phyloP scores from a whole-genome alignment of 345 rosid genomes.

The Alliaria petiolata region DNA sequence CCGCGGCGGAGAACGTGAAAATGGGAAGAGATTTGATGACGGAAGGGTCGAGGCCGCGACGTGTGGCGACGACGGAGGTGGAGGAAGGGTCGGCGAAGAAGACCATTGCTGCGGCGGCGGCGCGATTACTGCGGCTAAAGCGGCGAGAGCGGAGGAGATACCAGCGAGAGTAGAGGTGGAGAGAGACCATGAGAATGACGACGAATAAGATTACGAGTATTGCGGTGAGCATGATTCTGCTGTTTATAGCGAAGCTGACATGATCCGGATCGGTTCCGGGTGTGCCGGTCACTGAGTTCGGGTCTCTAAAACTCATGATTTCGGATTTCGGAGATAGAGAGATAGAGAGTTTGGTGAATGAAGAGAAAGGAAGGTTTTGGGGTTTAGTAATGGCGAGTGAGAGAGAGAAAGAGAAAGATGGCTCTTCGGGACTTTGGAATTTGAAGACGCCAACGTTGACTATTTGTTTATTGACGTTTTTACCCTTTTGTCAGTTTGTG shows the following conservation, averaged over 20 bases:
- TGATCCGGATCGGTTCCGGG: slow-evolving; percentile 31
- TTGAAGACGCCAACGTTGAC: slow-evolving; percentile 25
- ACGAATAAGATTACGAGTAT: slow-evolving; percentile 57
- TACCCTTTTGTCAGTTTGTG: background rate
- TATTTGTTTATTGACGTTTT: background rate
- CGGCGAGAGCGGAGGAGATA: slow-evolving; percentile 62
- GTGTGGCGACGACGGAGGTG: background rate
- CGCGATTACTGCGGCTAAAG: slow-evolving; percentile 4
- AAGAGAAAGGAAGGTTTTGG: background rate
- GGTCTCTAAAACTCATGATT: slow-evolving; percentile 4
- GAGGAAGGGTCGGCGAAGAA: slow-evolving; percentile 42
- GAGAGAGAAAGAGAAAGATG: background rate
- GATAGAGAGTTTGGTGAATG: slow-evolving; percentile 13
- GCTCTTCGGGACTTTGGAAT: background rate
- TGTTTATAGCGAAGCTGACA: slow-evolving; percentile 38
- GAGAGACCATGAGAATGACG: slow-evolving; percentile 50
- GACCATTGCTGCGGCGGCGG: slow-evolving; percentile 44
- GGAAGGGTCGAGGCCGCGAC: background rate
- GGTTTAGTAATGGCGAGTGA: slow-evolving; percentile 7
- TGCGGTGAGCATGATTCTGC: slow-evolving; percentile 63
- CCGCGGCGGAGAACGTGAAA: slow-evolving; percentile 44
- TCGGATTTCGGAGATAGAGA: background rate
- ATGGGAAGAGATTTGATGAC: slow-evolving; percentile 55
- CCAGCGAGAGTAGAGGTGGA: slow-evolving; percentile 92
- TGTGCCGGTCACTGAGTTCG: background rate